phyloP scores from a whole-genome alignment of 305 asterid genomes.

The Solanum hybrid region DNA sequence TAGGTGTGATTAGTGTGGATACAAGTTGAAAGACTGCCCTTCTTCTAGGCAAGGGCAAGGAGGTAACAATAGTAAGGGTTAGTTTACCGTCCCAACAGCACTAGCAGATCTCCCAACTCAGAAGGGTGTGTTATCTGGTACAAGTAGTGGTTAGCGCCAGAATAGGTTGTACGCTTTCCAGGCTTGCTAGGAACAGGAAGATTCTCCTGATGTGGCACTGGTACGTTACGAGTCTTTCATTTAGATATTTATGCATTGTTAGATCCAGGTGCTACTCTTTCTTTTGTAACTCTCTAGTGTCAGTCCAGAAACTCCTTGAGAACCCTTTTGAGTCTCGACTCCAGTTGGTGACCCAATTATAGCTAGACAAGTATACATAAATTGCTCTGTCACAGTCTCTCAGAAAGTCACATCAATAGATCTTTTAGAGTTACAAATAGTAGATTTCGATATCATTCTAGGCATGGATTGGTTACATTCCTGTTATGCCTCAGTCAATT shows the following conservation, averaged over 20 bases:
- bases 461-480: neutral
- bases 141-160: neutral
- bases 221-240: neutral
- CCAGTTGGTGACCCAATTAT: neutral
- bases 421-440: neutral
- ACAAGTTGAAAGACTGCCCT: neutral
- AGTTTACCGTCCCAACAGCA: neutral
- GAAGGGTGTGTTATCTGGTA: neutral
- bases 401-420: neutral
- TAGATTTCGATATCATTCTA: too few species aligned
- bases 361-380: neutral
- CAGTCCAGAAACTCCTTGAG: neutral
- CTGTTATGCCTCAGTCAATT: neutral
- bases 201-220: neutral
- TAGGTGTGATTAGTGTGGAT: neutral
- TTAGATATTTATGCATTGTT: neutral
- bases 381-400: neutral
- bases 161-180: neutral
- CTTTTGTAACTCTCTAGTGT: neutral
- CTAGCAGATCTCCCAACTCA: neutral
- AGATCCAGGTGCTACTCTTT: neutral
- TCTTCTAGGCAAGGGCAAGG: neutral
- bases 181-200: neutral
- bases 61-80: neutral
- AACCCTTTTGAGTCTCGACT: neutral